A percentile compares a stretch with the other conserved stretches of the same genome.
These are phyloP conservation scores for Novymonas esmeraldas DNA, from an alignment of 208 protist species.

Conservation along the genomic window DNA sequence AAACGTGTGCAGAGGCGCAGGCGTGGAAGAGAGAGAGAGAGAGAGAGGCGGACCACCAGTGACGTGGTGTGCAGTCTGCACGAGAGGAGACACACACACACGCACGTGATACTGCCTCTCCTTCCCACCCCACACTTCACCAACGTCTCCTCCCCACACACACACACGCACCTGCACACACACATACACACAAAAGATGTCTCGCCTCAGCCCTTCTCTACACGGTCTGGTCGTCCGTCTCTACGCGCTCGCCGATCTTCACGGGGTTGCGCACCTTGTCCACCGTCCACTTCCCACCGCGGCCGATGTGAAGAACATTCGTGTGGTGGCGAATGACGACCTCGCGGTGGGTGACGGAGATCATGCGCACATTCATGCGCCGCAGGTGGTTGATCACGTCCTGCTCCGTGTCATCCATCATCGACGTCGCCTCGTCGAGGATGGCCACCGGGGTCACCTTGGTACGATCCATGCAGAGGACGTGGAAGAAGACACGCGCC, in stretches of 20 bases:
- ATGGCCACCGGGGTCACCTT: conserved; percentile 66
- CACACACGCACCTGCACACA: background rate
- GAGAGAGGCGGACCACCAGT: no score
- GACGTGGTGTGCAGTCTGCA: no score
- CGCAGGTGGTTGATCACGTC: conserved; percentile 82
- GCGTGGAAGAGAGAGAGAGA: background rate
- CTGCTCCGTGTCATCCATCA: conserved; percentile 90
- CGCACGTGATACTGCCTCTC: no score
- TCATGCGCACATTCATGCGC: conserved; percentile 70
- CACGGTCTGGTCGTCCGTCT: conserved; percentile 31
- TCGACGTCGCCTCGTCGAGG: conserved; percentile 87
- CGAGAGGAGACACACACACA: no score
- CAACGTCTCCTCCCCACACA: no score
- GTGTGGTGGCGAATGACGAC: conserved; percentile 83
- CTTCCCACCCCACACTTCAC: no score
- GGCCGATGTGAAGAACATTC: conserved; percentile 55
- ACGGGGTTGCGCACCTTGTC: conserved; percentile 53
- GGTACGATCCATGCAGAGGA: conserved; percentile 62
- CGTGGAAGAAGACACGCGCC: conserved; percentile 85
- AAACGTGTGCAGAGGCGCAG: background rate
- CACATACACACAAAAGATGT: conserved; percentile 4
- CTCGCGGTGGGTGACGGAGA: conserved; percentile 86
- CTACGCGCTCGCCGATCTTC: conserved; percentile 41
- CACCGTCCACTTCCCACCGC: conserved; percentile 54
- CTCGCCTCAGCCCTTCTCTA: no score